phyloP scores from a whole-genome alignment of 2,329 filamentous ascomycete genomes.

The Hymenoscyphus infarciens region DNA sequence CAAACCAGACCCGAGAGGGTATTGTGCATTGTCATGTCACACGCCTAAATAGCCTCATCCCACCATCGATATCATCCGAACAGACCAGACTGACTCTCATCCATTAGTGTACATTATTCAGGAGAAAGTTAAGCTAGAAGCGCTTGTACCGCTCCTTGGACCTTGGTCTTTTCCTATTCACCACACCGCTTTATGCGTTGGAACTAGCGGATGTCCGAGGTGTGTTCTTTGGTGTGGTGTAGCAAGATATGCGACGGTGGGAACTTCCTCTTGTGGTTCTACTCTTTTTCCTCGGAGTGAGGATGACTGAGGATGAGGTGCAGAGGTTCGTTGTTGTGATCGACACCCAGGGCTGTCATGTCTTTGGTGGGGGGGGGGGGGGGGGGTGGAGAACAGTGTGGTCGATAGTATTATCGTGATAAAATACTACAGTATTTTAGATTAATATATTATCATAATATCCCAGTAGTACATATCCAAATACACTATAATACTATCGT shows the following conservation, averaged over 20 bases:
- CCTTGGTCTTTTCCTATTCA: not conserved
- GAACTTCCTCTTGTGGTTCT: not conserved
- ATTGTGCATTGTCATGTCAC: not conserved
- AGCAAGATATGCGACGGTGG: not conserved
- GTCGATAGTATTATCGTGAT: too few relatives aligned
- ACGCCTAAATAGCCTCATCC: slow-evolving; percentile 3
- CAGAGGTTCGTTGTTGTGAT: not conserved
- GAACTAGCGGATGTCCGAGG: not conserved
- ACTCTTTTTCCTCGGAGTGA: too few relatives aligned
- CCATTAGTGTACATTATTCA: too few relatives aligned
- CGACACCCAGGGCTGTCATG: not conserved
- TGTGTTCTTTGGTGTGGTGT: not conserved
- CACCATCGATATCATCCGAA: not conserved
- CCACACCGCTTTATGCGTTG: not conserved
- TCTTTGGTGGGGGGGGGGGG: not conserved
- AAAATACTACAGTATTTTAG: too few relatives aligned
- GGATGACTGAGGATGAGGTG: not conserved
- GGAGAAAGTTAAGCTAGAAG: too few relatives aligned
- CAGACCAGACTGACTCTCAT: not conserved
- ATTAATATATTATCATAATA: too few relatives aligned
- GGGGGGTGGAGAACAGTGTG: too few relatives aligned
- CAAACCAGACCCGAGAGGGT: not conserved
- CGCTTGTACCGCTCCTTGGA: not conserved
- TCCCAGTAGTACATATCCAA: too few relatives aligned
- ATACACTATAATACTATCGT: too few relatives aligned